phyloP scores from a whole-genome alignment of 2,329 filamentous ascomycete genomes.

The Pseudogymnoascus sp. region DNA sequence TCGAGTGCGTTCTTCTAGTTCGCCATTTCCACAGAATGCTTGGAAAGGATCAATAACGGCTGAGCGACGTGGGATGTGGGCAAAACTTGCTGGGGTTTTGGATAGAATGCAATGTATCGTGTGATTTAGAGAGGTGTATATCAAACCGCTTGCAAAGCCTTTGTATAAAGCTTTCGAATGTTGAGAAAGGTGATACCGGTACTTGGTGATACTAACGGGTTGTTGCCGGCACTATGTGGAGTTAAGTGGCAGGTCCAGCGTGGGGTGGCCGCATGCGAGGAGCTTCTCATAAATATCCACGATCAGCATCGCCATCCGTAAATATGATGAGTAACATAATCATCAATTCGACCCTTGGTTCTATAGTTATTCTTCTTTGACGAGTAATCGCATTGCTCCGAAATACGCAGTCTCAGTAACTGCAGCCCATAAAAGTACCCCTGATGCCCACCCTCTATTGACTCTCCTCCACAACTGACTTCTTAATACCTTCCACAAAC shows the following conservation, averaged over 20 bases:
- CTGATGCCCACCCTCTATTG: not conserved
- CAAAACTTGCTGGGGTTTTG: not conserved
- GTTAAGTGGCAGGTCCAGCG: not conserved
- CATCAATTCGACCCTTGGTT: not conserved
- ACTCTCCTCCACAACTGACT: slow-evolving; percentile 56
- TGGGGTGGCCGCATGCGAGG: not conserved
- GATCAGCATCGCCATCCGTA: not conserved
- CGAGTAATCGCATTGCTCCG: not conserved
- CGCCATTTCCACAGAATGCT: not conserved
- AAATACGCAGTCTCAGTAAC: not conserved
- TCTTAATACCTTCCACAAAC: slow-evolving; percentile 84
- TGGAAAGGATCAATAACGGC: not conserved
- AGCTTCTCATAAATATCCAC: not conserved
- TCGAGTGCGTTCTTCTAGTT: not conserved
- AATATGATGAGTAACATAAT: not conserved
- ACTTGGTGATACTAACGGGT: not conserved
- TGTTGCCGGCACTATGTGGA: not conserved
- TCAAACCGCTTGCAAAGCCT: not conserved
- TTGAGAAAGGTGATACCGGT: not conserved
- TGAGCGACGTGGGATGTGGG: not conserved
- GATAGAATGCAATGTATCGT: not conserved
- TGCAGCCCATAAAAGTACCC: not conserved
- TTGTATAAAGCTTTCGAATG: not conserved
- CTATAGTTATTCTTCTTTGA: not conserved
- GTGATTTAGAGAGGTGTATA: not conserved